A percentile compares a stretch with the other conserved stretches of the same genome.
Evolutionary conservation across 441 rosid species (phyloP).

Genomic region (Erodium texanum): DNA sequence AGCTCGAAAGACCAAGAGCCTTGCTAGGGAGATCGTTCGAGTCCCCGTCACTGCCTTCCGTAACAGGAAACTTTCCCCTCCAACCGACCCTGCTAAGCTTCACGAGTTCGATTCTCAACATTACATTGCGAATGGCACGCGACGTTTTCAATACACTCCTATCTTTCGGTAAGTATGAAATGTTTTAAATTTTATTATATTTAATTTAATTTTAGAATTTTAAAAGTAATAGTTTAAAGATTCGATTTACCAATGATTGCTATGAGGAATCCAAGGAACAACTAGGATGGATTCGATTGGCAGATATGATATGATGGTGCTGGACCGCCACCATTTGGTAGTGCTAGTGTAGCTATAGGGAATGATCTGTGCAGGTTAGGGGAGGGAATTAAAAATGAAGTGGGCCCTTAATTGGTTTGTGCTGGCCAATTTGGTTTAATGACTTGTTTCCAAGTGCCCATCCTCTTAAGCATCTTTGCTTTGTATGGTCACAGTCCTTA

Average conservation of each 20-base stretch:
- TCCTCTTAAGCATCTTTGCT: neutral
- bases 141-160: neutral
- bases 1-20: conserved; percentile 57
- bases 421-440: neutral
- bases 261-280: conserved; percentile 24
- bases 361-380: neutral
- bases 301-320: conserved; percentile 24
- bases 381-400: neutral
- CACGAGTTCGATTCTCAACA: conserved; percentile 44
- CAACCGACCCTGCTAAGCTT: conserved; percentile 34
- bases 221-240: neutral
- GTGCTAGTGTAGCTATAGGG: neutral
- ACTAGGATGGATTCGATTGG: conserved; percentile 48
- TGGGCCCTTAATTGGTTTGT: neutral
- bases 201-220: neutral
- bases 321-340: neutral
- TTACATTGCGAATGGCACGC: conserved; percentile 29
- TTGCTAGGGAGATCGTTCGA: conserved; percentile 47
- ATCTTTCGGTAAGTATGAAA: neutral
- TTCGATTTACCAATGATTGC: neutral
- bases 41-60: conserved; percentile 64
- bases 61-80: conserved; percentile 38
- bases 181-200: neutral
- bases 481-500: conserved; percentile 1
- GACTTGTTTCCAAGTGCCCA: neutral